Evolutionary conservation across 73 alveolate species (phyloP).

Genomic region (Symbiodinium pilosum): DNA sequence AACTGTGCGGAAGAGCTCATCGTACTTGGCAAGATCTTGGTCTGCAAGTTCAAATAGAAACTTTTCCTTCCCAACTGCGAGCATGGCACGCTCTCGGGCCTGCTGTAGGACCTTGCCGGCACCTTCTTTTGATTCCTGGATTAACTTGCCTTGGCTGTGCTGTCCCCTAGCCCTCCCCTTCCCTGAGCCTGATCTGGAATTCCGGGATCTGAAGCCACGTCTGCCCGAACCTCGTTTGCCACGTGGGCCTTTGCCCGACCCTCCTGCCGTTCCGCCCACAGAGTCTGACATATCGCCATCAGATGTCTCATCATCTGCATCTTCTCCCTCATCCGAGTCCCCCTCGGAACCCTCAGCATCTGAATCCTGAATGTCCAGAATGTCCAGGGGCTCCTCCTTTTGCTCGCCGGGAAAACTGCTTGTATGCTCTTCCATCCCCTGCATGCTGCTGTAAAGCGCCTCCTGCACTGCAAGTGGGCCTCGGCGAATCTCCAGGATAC

Average conservation of each 20-base stretch:
- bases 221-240: neutral
- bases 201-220: neutral
- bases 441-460: conserved; percentile 58
- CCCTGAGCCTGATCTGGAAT: neutral
- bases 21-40: conserved; percentile 51
- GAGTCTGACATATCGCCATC: neutral
- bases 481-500: conserved; percentile 57
- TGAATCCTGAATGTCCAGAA: neutral
- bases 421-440: neutral
- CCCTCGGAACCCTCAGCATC: neutral
- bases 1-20: conserved; percentile 53
- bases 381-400: neutral
- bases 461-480: conserved; percentile 52
- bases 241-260: neutral
- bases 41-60: conserved; percentile 34
- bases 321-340: conserved; percentile 19
- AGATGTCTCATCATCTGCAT: neutral
- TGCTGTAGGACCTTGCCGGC: conserved; percentile 71
- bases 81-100: conserved; percentile 17
- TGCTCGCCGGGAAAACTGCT: neutral
- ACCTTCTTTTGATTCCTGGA: neutral
- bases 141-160: neutral
- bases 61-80: conserved; percentile 25
- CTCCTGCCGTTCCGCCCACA: conserved; percentile 10
- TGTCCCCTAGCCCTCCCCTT: neutral